Evolutionary conservation across 306 rosid genomes (phyloP), one percentile per base, ranked within the genome.

Genomic region (Fagus crenata): DNA sequence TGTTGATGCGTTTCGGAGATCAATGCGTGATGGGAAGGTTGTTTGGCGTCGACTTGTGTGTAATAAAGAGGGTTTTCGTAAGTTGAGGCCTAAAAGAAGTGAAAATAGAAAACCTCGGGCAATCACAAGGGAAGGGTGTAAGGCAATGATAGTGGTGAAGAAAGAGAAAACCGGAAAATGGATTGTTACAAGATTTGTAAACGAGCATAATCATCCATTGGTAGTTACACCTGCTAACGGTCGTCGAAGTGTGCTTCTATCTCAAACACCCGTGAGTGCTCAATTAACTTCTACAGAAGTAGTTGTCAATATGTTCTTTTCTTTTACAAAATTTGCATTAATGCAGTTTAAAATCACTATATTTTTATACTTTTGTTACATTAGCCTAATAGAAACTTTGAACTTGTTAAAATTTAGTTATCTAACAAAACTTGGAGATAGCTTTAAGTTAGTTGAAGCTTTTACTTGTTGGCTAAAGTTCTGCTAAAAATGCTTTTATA

Each of bases 31-130:
- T 75, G 86, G 88, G 37, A 78, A 81, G 59, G 88, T 87, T 74
- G 85, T 87, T 84, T 87, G 88, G 88, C 85, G 88, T 6, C 87
- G 86, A 7, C 83, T 87, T 53, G 88, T 84, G 49, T 87, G 90
- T 73, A 87, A 87, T 74, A 87, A 87, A 77, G 88, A 87, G 73
- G 90, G 90, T 39, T 84, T 87, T 55, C 88, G 85, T 12, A 87
- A 84, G 70, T 58, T 79, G 18, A 82, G 84, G 81, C 83, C 88
- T 18, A 74, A 87, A 71, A 80, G 83, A 80, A 81, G 81, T 77
- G 88, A 84, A 70, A 82, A 70, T 65, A 84, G 90, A 78, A 87
- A 87, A 49, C 86, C 86, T 76, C 81, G 90, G 46, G 86, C 88
- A 17, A 53, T 84, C 80, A 84, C 90, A 7, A 81, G 90, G 55